phyloP scores from a whole-genome alignment of 768 basidiomycete species.

The Inosperma sp. region DNA sequence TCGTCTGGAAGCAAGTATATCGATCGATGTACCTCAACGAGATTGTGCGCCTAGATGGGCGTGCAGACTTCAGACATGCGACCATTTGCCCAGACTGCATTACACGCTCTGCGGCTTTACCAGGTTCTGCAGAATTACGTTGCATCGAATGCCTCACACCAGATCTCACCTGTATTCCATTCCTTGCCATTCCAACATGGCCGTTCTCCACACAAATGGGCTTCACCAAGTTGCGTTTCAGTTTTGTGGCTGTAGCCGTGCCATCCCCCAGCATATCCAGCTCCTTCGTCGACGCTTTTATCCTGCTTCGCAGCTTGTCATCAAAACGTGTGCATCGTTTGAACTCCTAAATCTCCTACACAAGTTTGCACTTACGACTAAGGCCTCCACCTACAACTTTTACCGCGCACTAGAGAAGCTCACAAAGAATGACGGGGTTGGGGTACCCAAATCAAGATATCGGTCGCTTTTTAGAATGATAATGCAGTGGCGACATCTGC shows the following conservation, averaged over 20 bases:
- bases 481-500: too few relatives aligned
- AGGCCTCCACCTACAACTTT: not conserved
- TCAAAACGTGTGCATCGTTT: not conserved
- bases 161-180: not conserved
- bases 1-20: conserved; percentile 1
- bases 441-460: too few relatives aligned
- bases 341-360: not conserved
- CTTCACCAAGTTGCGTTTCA: conserved; percentile 2
- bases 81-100: not conserved
- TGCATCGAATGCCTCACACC: not conserved
- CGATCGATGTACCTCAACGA: conserved; percentile 2
- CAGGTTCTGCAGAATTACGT: not conserved
- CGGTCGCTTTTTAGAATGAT: too few relatives aligned
- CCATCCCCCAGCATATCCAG: conserved; percentile 1
- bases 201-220: conserved; percentile 3
- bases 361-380: not conserved
- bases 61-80: not conserved
- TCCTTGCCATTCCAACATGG: conserved; percentile 1
- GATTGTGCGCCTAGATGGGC: not conserved
- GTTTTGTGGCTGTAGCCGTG: not conserved
- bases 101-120: not conserved
- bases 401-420: not conserved
- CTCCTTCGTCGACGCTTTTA: not conserved
- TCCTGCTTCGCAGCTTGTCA: not conserved
- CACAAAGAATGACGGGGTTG: too few relatives aligned